Evolutionary conservation across 768 basidiomycete species (phyloP).

Genomic region (Serendipita sp.): DNA sequence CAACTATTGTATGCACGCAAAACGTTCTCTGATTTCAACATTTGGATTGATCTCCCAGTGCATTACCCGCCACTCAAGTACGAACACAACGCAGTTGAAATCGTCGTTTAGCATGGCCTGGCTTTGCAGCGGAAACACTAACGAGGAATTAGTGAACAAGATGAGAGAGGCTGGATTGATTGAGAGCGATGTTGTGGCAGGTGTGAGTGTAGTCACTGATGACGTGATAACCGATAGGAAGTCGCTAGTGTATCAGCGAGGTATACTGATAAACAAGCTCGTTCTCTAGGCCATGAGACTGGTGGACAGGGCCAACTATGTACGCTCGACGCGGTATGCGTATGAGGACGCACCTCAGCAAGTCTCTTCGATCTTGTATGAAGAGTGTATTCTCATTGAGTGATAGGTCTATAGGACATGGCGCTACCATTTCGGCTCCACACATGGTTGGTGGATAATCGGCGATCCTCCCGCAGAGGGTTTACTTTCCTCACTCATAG

Average conservation of each 20-base stretch:
- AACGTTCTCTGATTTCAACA: too few species aligned
- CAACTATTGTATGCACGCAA: too few species aligned
- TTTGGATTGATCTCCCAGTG: too few species aligned
- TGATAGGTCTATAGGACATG: constrained; percentile 53
- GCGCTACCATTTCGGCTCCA: constrained; percentile 89
- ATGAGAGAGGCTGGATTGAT: constrained; percentile 40
- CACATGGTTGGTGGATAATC: constrained; percentile 53
- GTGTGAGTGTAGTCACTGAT: constrained; percentile 27
- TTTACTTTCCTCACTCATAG: constrained; percentile 20
- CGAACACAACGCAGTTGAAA: too few species aligned
- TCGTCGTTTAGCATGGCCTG: constrained; percentile 50
- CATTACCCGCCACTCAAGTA: too few species aligned
- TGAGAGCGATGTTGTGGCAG: constrained; percentile 34
- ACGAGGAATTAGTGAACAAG: constrained; percentile 57
- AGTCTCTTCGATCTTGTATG: constrained; percentile 8
- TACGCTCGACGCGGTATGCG: constrained; percentile 30
- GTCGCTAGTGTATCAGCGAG: not conserved
- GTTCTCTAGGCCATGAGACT: constrained; percentile 42
- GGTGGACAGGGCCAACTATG: constrained; percentile 59
- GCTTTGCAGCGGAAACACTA: constrained; percentile 55
- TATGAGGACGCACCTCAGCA: constrained; percentile 72
- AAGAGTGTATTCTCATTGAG: not conserved
- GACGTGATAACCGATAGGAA: not conserved
- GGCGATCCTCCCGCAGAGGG: not conserved
- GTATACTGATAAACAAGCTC: not conserved